Evolutionary conservation across 148 eudicot genomes (phyloP).

Genomic region (Rhododendron henanense): DNA sequence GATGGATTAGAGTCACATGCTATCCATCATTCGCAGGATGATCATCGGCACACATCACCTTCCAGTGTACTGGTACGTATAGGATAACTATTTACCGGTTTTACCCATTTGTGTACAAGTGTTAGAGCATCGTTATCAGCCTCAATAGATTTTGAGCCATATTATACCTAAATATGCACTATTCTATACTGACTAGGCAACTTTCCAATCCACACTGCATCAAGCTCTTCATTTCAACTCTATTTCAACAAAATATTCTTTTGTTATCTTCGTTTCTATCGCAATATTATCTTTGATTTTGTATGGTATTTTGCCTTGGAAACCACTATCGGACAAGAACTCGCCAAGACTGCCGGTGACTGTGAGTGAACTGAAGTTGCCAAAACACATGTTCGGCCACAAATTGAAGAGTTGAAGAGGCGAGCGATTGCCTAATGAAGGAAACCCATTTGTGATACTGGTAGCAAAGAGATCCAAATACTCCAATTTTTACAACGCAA

Average conservation of each 20-base stretch:
- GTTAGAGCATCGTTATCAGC: neutral
- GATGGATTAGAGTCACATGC: neutral
- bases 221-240: neutral
- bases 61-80: constrained; percentile 48
- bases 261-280: neutral
- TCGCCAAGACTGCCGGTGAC: neutral
- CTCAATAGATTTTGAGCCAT: neutral
- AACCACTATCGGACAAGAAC: neutral
- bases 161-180: neutral
- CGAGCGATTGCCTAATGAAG: neutral
- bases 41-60: constrained; percentile 31
- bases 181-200: neutral
- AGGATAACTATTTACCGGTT: neutral
- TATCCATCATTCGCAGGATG: constrained; percentile 8
- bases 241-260: neutral
- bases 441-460: too few species aligned
- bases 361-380: neutral
- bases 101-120: neutral
- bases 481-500: neutral
- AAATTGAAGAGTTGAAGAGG: neutral
- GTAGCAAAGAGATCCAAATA: too few species aligned
- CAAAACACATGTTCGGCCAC: neutral
- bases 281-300: neutral
- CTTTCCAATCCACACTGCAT: neutral
- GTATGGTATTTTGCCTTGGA: neutral